Evolutionary conservation across 225 moss, liverwort and hornwort genomes (phyloP), one percentile per base, ranked within the genome.

Genomic region (Antitrichia curtipendula): DNA sequence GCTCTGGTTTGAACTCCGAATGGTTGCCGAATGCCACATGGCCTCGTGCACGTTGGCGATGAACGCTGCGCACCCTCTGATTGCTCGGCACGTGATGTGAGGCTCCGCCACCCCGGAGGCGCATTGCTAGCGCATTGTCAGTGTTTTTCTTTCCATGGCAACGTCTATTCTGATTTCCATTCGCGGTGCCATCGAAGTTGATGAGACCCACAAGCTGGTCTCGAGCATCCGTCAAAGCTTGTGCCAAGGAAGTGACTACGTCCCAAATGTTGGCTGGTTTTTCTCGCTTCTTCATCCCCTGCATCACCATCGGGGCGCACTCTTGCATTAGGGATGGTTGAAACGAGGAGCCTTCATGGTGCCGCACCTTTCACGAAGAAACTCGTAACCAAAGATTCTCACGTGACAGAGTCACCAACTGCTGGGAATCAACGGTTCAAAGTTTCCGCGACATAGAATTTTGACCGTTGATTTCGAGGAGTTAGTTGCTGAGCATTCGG

Each of bases 151-250:
- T 77, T 58, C 84, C 50, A 81, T 76, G 59, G 43, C 66, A 52
- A 58, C 60, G 81, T 43, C 75, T 59, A 21, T 41, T 54, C 69
- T 70, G 80, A 21, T 64, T 38, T 57, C 41, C 87, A 52, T 83
- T 59, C 38, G 62, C 31, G 47, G 49, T 86, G 22, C 56, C 57
- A 32, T 90, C 87, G 68, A 63, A 77, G 83, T 90, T 85, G 77
- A 93, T 89, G 86, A 93, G 90, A n/a, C 75, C 78, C 73, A 88
- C 89, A 63, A 92, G 92, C 69, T 92, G 92, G 74, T 93, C 92
- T 53, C 91, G 89, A 68, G 89, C 93, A 86, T 89, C 91, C 41
- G 93, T 88, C 38, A 93, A 90, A 50, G 93, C 91, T 69, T 86
- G 88, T 62, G 89, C 89, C 88, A 93, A 63, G n/a, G 92, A 88